Base-by-base conservation (phyloP, 352 stramenopile species). In the Pythium graminicola region DNA sequence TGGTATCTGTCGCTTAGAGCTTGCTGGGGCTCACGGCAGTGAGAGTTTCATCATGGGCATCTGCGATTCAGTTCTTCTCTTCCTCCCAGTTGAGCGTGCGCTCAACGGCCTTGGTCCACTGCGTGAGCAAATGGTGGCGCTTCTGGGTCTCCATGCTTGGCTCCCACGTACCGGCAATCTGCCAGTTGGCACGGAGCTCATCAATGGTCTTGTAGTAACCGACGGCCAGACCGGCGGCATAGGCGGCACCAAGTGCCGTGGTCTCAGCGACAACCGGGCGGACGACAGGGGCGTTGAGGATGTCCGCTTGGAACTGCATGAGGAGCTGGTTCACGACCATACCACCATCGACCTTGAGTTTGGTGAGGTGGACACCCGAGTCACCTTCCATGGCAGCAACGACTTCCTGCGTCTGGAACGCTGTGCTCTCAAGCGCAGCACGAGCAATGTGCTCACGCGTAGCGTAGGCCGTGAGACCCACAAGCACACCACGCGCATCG, bases 301-400 rank as follows among this genome's bases (percentile, higher is more conserved):
- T 86, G 64, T 99, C 95, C 40, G 89, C 87, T 76, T 99, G 96
- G 76, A 99, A 99, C 67, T 99, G 96, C 93, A 99, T 98, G 23
- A 99, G 69, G 40, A 98, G 75, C 51, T 93, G 68, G 77, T 99
- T 99, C 42, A 86, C 81, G n/a, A 97, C 97, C 76, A 98, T 98
- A 52, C 97, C 96, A 28, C 96, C 96, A 67, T 99, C 96, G 1
- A 99, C 96, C 69, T 96, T 95, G 42, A 99, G 76, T 51, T 86
- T 81, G 23, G 72, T 75, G 19, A 98, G 74, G 50, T 93, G 74
- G 23, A 97, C 81, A 13, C 86, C 95, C 57, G 85, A 89, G 57
- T 97, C 83, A 19, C 81, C 72, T 49, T 98, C 93, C 89, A 98
- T 98, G 35, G 96, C 95, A 22, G 94, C 79, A 45, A 99, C 77